Conservation (phyloP, 768 basidiomycete species). For the Mycena leptocephala region DNA sequence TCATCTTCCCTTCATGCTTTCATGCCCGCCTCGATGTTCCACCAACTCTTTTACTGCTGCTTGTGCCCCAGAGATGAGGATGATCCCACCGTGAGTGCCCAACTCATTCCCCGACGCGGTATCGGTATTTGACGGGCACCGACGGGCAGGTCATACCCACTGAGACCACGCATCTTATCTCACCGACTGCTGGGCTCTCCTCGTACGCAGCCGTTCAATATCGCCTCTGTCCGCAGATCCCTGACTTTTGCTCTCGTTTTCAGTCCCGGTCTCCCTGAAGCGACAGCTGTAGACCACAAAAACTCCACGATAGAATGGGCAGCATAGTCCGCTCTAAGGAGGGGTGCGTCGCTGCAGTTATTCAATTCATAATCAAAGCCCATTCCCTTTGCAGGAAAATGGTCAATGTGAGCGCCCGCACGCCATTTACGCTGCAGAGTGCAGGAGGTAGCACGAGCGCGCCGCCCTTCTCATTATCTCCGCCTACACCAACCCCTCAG, state of each 20-base stretch:
- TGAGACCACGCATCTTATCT: slow-evolving; percentile 11
- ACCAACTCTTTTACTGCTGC: slow-evolving; percentile 9
- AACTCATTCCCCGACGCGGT: background rate
- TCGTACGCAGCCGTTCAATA: background rate
- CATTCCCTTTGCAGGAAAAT: slow-evolving; percentile 66
- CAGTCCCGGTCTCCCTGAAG: background rate
- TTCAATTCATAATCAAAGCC: background rate
- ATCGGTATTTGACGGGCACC: background rate
- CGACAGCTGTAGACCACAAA: slow-evolving; percentile 58
- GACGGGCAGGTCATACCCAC: slow-evolving; percentile 15
- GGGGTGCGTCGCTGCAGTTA: slow-evolving; percentile 58
- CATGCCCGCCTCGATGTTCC: slow-evolving; percentile 15
- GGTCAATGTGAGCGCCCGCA: slow-evolving; percentile 76
- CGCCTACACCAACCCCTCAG: background rate
- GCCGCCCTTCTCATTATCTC: background rate
- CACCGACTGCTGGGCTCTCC: background rate
- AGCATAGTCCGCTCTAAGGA: slow-evolving; percentile 75
- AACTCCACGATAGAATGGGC: slow-evolving; percentile 68
- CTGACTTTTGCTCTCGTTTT: background rate
- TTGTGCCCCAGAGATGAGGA: background rate
- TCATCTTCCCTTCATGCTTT: background rate
- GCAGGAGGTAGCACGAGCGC: background rate
- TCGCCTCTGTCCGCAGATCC: background rate
- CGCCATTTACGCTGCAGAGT: slow-evolving; percentile 75
- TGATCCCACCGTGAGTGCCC: slow-evolving; percentile 10